Evolutionary conservation across 129 eudicot species (phyloP), one percentile per base, ranked within the genome.

Genomic region (Mikania micrantha): DNA sequence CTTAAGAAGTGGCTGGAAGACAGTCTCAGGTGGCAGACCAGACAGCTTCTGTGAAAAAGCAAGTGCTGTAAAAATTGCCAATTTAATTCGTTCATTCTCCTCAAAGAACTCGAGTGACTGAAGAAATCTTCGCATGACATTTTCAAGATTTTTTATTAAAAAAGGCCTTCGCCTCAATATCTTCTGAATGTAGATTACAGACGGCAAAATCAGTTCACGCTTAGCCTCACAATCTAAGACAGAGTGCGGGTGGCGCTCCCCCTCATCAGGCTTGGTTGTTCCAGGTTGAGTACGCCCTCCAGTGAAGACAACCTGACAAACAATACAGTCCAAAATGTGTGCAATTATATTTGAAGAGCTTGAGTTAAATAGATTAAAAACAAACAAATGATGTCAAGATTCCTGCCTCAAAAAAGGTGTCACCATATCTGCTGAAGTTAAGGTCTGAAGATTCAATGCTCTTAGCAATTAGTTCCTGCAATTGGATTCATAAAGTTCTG

Each of bases 261-360:
- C 99, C 80, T 94, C 99, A 71, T 94, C 99, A 77, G 89, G 90
- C 75, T 94, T 94, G 0, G 85, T 83, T 39, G 99, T 94, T 54
- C 97, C 97, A 57, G 99, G 99, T 76, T 94, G 99, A 58, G 99
- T 89, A 48, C 95, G 97, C 34, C 90, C 90, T 53, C 99, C 99
- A 27, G 84, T 94, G 71, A 94, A 94, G 73, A 81, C 95, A 45
- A 94, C 99, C 99, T 94, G 77, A 34, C 67, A 39, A 47, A n/a
- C 49, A 24, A 5, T 31, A 19, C 7, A 28, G 7, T 13, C 16
- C 31, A 20, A n/a, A n/a, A n/a, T 42, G 24, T 1, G 4, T n/a
- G 21, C 22, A 69, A 4, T 54, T 24, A 21, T 6, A 52, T 31
- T 19, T 20, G 3, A 71, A 31, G 1, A 44, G 27, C 48, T 25